phyloP scores from a whole-genome alignment of 2,329 filamentous ascomycete species.

The Cladosporium oxysporum region DNA sequence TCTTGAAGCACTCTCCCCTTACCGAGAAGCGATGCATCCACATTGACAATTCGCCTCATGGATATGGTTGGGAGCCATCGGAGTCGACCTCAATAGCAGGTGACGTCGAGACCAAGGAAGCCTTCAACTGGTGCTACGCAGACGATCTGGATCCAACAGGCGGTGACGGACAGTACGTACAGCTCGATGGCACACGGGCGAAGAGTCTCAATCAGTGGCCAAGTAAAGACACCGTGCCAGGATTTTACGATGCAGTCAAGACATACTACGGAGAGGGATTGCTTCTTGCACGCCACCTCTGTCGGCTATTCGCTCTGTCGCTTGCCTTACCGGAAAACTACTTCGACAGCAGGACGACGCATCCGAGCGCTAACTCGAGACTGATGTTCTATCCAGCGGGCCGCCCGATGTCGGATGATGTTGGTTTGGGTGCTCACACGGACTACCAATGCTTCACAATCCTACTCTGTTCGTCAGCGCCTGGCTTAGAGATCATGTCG shows the following conservation, averaged over 20 bases:
- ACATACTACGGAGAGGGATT: constrained; percentile 44
- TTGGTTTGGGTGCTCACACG: constrained; percentile 43
- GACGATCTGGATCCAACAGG: constrained; percentile 41
- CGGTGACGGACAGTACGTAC: constrained; percentile 45
- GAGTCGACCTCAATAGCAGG: constrained; percentile 42
- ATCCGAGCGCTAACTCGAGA: constrained; percentile 43
- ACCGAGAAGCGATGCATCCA: constrained; percentile 43
- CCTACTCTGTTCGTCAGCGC: constrained; percentile 30
- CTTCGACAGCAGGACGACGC: constrained; percentile 45
- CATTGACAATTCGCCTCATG: constrained; percentile 42
- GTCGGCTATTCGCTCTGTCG: constrained; percentile 44
- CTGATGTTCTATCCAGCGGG: constrained; percentile 43
- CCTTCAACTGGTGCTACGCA: constrained; percentile 49
- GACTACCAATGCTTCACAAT: constrained; percentile 38
- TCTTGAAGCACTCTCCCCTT: constrained; percentile 36
- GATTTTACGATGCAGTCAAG: constrained; percentile 41
- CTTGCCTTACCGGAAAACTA: constrained; percentile 41
- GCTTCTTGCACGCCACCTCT: constrained; percentile 43
- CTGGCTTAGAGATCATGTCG: constrained; percentile 33
- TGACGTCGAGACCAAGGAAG: constrained; percentile 43
- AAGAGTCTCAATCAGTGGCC: constrained; percentile 42
- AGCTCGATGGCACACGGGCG: constrained; percentile 40
- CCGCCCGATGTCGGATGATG: constrained; percentile 30
- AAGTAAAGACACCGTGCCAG: constrained; percentile 40
- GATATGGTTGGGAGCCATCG: constrained; percentile 46